Base-by-base conservation (phyloP, 2,329 filamentous ascomycete species). In the Macrophomina pseudophaseolina region DNA sequence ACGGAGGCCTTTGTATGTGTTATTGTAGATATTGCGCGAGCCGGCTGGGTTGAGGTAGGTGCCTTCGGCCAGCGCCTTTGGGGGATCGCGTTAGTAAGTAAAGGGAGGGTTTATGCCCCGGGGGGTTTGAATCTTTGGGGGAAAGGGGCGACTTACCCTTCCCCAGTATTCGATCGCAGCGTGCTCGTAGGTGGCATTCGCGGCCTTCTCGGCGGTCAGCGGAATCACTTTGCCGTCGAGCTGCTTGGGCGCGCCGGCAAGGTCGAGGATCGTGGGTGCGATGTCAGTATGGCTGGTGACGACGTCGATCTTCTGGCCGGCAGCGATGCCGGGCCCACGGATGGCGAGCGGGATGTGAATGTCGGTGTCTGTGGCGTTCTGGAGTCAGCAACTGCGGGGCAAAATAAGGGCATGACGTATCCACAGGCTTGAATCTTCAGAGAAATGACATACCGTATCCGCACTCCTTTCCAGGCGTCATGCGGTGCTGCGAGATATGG, bases 1-100 rank as follows among this genome's bases (percentile, higher is more conserved):
- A n/a, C 87, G 82, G 23, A 88, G 70, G 0, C 81, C 83, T 75
- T 90, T 89, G 79, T 89, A 90, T 0, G 87, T 89, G 69, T 89
- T 88, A 68, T 83, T 83, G 51, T 56, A 65, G 14, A 46, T 48
- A n/a, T 65, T 54, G 2, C 62, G n/a, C 8, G 62, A 35, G 8
- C 49, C 49, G 16, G 16, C 56, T 9, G 56, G 56, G 51, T 56
- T 54, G 49, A 65, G 33, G 51, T 65, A 65, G 14, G 48, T 44
- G 9, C 62, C 62, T 35, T 65, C 62, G 30, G 33, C 33, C 16
- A 65, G 18, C 7, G 62, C 62, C 40, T 53, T 54, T 52, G 28
- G 5, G 12, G 6, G 23, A 23, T 23, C 12, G 7, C 14, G 30
- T 60, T 18, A 60, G 56, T 12, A n/a, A 9, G 6, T 28, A 18